These are phyloP conservation scores for Ustilaginoidea virens DNA, from an alignment of 2,329 filamentous ascomycete genomes.

Conservation along the genomic window DNA sequence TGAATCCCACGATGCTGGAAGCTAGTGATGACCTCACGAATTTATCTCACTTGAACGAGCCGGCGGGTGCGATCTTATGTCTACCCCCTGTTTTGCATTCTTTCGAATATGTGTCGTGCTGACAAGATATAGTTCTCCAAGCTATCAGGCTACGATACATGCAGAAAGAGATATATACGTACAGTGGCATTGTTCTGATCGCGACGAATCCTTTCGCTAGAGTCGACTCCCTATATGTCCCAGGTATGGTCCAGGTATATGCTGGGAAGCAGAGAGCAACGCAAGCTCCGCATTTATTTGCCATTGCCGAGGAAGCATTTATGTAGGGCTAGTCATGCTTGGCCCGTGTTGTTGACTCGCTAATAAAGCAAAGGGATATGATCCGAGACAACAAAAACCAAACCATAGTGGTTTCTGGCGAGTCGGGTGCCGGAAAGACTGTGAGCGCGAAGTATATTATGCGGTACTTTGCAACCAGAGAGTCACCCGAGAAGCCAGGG, in stretches of 20 bases:
- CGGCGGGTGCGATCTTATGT: conserved; percentile 55
- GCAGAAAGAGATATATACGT: conserved; percentile 99
- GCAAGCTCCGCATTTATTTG: conserved; percentile 94
- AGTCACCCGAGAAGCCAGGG: conserved; percentile 76
- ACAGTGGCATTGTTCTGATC: conserved; percentile 96
- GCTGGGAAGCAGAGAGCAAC: conserved; percentile 92
- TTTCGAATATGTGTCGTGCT: too few species aligned
- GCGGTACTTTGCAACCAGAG: conserved; percentile 97
- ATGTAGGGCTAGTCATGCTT: conserved; percentile 44
- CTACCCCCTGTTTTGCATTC: too few species aligned
- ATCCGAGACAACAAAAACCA: conserved; percentile 90
- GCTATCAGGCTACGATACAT: conserved; percentile 93
- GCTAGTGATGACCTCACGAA: conserved; percentile 97
- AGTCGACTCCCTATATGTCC: conserved; percentile 95
- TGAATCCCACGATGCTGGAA: conserved; percentile 97
- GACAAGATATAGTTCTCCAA: conserved; percentile 87
- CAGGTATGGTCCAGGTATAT: conserved; percentile 99
- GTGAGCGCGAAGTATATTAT: conserved; percentile 99
- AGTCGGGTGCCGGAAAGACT: conserved; percentile 96
- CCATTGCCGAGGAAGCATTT: conserved; percentile 97
- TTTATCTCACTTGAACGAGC: conserved; percentile 93
- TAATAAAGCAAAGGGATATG: conserved; percentile 65
- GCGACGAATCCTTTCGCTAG: conserved; percentile 96
- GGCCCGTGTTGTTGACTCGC: conserved; percentile 18
- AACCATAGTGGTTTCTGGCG: conserved; percentile 96